A percentile compares a stretch with the other conserved stretches of the same genome.
Conservation (phyloP, 352 stramenopile species). For the Pythium chondricola region DNA sequence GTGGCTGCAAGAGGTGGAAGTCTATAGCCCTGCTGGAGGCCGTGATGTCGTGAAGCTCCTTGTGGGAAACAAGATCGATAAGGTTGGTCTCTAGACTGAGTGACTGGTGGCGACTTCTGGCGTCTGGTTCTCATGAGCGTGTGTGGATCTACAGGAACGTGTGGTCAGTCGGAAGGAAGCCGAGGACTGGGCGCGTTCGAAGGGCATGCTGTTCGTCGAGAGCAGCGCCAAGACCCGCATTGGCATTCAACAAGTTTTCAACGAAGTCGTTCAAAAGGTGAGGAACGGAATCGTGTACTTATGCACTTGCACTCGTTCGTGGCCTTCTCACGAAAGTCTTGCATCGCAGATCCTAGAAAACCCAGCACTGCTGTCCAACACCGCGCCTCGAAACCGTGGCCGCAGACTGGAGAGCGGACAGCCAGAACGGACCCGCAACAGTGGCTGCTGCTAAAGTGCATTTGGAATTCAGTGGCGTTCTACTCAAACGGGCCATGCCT, state of each 20-base stretch:
- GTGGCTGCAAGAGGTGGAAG: slow-evolving; percentile 97
- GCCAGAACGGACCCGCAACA: slow-evolving; percentile 41
- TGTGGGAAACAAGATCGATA: slow-evolving; percentile 96
- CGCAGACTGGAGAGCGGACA: slow-evolving; percentile 50
- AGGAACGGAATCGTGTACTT: background rate
- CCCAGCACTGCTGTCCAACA: slow-evolving; percentile 84
- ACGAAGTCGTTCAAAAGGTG: slow-evolving; percentile 98
- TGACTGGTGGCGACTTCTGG: no score
- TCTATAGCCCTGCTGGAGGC: slow-evolving; percentile 93
- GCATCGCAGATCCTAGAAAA: slow-evolving; percentile 87
- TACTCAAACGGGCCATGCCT: no score
- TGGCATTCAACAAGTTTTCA: slow-evolving; percentile 95
- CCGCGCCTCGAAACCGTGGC: slow-evolving; percentile 58
- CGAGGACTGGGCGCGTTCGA: slow-evolving; percentile 93
- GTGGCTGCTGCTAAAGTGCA: slow-evolving; percentile 49
- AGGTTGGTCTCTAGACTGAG: no score
- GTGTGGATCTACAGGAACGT: slow-evolving; percentile 62
- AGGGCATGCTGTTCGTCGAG: slow-evolving; percentile 98
- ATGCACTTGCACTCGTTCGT: background rate
- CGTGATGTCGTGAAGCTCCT: slow-evolving; percentile 97
- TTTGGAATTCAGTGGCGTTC: background rate
- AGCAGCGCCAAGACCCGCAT: slow-evolving; percentile 95
- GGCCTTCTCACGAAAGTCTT: background rate
- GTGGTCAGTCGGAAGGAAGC: slow-evolving; percentile 91
- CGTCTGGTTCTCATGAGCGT: background rate